Evolutionary conservation across 2,329 filamentous ascomycete species (phyloP).

Genomic region (Fusarium pseudocircinatum): DNA sequence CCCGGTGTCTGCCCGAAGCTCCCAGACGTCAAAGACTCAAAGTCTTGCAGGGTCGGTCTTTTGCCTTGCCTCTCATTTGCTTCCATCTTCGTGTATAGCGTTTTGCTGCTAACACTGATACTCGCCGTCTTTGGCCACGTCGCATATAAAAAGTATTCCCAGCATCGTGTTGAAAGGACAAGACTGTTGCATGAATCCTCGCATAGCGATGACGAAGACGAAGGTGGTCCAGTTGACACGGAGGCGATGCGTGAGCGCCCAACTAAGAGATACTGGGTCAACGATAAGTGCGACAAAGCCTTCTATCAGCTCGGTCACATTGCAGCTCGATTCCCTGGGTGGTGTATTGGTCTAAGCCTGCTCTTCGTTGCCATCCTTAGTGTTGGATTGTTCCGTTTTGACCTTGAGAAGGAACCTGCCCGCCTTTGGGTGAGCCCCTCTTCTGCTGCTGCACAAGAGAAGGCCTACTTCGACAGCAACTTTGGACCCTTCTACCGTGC

Average conservation of each 20-base stretch:
- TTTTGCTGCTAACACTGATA: slow-evolving; percentile 75
- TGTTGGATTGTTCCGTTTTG: slow-evolving; percentile 86
- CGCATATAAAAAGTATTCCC: slow-evolving; percentile 77
- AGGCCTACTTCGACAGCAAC: slow-evolving; percentile 89
- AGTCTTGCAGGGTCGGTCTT: slow-evolving; percentile 82
- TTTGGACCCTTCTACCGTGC: slow-evolving; percentile 97
- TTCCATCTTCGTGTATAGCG: slow-evolving; percentile 85
- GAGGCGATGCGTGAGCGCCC: slow-evolving; percentile 82
- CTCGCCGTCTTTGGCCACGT: slow-evolving; percentile 77
- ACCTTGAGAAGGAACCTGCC: slow-evolving; percentile 90
- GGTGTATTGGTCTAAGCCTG: slow-evolving; percentile 83
- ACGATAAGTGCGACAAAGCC: slow-evolving; percentile 80
- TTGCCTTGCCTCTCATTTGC: slow-evolving; percentile 95
- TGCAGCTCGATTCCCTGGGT: slow-evolving; percentile 83
- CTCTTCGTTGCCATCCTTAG: slow-evolving; percentile 81
- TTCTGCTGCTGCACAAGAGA: slow-evolving; percentile 90
- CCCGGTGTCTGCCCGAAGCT: slow-evolving; percentile 85
- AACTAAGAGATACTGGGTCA: slow-evolving; percentile 82
- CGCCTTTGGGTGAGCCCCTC: slow-evolving; percentile 96
- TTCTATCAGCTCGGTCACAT: slow-evolving; percentile 84
- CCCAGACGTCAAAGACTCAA: slow-evolving; percentile 74
- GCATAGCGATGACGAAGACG: slow-evolving; percentile 92
- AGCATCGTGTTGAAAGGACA: slow-evolving; percentile 82
- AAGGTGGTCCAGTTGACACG: slow-evolving; percentile 80
- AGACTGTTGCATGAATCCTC: slow-evolving; percentile 85